Percentiles rank a stretch among this genome's conserved stretches.
Evolutionary conservation across 2,329 filamentous ascomycete species (phyloP).

Genomic region (Penicillium sp.): DNA sequence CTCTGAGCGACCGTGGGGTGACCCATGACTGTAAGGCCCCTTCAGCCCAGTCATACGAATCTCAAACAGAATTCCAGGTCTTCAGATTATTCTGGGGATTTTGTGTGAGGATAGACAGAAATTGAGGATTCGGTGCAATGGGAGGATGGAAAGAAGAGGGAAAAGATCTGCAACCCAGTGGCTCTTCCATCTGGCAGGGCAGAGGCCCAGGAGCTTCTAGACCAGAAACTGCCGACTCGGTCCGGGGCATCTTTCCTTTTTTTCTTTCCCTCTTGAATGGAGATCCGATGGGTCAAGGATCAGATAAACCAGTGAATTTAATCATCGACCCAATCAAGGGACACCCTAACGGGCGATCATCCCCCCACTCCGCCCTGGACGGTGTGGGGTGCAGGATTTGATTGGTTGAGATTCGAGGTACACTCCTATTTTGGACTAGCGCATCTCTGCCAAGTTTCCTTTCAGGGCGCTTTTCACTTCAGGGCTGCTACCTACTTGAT

Average conservation of each 20-base stretch:
- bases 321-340: not conserved
- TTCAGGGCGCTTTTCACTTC: not conserved
- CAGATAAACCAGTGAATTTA: slow-evolving; percentile 3
- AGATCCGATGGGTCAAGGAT: slow-evolving; percentile 3
- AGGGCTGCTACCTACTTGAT: not conserved
- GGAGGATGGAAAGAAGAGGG: not conserved
- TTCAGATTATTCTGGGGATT: not conserved
- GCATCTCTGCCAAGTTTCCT: not conserved
- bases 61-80: not conserved
- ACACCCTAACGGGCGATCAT: not conserved
- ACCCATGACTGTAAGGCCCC: slow-evolving; percentile 4
- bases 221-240: not conserved
- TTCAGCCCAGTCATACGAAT: not conserved
- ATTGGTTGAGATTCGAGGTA: not conserved
- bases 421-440: not conserved
- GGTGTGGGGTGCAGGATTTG: not conserved
- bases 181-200: not conserved
- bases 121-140: not conserved
- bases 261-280: not conserved
- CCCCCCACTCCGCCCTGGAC: not conserved
- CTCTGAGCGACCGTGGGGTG: not conserved
- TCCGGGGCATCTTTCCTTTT: not conserved
- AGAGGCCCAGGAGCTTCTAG: not conserved
- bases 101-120: not conserved
- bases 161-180: not conserved